Base-by-base conservation (phyloP, 805 yeast genomes). In the Cyberlindnera maclurae region DNA sequence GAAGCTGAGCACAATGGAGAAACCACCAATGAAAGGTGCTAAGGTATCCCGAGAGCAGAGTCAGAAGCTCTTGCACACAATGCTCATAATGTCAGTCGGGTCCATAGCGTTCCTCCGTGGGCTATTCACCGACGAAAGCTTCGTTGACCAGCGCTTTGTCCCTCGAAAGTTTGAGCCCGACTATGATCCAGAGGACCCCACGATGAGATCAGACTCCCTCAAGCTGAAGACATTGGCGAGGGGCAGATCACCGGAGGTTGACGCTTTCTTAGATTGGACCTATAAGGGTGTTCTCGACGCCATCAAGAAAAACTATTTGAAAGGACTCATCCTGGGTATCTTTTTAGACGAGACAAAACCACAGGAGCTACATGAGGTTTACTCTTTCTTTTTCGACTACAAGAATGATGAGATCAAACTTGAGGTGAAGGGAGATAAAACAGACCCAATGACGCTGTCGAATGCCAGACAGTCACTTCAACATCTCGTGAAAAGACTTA, bases 71-170 rank as follows among this genome's bases (percentile, higher is more conserved):
- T 59, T 75, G 6, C 68, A 73, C 37, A 64, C 76, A 2, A 62
- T 75, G 56, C 45, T 77, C 13, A 55, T 65, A 0, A 72, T 74
- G 66, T 66, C 79, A 0, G 62, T 77, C 46, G 78, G 82, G 2
- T 75, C 82, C 47, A 58, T 78, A 20, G 69, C 79, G 2, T 78
- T 67, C 47, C 55, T 77, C 12, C 61, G 83, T 41, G 77, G 79
- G 1, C 56, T 78, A 15, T 77, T 78, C 43, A 73, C 73, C 7
- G 81, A 77, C 43, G 71, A 67, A 11, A 65, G 63, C 48, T 78
- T 73, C 51, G 60, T 60, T 20, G 80, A 76, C 46, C 70, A 67
- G 40, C 52, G 62, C 28, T 71, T 70, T 51, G 63, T 64, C 4
- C 68, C 70, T 2, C 59, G 55, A 15, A 60, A 60, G 33, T 55